These are phyloP conservation scores for Pseudocercospora fuligena DNA, from an alignment of 2,329 filamentous ascomycete genomes.

Conservation along the genomic window DNA sequence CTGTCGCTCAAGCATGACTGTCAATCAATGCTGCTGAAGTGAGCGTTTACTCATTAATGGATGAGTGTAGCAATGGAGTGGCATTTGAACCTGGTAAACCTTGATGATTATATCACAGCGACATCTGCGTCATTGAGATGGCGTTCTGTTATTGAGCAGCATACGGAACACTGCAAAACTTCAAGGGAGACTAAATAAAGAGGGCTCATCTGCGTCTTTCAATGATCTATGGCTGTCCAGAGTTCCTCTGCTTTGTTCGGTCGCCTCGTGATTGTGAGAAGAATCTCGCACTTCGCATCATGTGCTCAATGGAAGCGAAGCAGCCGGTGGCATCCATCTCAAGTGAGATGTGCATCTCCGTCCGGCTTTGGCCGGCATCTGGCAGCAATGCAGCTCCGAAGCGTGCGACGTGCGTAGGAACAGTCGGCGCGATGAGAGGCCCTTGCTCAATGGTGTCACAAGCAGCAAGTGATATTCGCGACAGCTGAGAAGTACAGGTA, in stretches of 20 bases:
- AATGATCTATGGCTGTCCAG: neutral
- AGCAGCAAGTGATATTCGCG: neutral
- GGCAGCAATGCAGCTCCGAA: neutral
- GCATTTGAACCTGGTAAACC: neutral
- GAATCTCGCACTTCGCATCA: neutral
- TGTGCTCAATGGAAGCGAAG: neutral
- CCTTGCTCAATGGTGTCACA: conserved; percentile 4
- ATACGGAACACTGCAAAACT: neutral
- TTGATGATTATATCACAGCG: neutral
- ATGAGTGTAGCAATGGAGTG: neutral
- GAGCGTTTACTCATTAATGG: neutral
- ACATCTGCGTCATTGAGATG: neutral
- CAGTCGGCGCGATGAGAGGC: neutral
- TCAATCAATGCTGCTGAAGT: neutral
- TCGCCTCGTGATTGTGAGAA: neutral
- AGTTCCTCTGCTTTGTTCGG: neutral
- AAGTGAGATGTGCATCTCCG: neutral
- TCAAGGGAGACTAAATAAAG: neutral
- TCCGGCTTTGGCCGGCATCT: neutral
- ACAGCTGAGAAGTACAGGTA: neutral
- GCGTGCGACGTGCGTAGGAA: neutral
- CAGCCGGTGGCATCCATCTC: neutral
- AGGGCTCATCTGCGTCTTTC: neutral
- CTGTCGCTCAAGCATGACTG: too few species aligned
- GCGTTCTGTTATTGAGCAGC: neutral